Conservation (phyloP, 1,284 basidiomycete species). For the Leccinum pachyderme region DNA sequence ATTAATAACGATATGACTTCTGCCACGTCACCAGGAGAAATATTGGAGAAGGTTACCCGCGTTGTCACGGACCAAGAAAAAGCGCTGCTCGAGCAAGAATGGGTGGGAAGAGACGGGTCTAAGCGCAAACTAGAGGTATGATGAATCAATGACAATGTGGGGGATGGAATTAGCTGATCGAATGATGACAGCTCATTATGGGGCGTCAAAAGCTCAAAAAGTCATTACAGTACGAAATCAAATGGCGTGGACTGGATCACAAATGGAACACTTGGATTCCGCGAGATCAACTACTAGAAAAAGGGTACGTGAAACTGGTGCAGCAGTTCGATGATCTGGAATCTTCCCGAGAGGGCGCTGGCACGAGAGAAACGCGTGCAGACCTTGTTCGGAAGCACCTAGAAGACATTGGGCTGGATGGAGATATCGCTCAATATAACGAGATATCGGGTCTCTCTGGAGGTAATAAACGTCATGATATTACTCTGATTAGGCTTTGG, state of each 20-base stretch:
- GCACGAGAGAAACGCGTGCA: conserved; percentile 79
- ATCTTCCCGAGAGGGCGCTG: conserved; percentile 91
- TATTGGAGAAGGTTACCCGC: conserved; percentile 91
- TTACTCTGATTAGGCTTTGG: conserved; percentile 7
- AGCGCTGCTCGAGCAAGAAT: conserved; percentile 80
- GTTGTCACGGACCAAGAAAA: conserved; percentile 89
- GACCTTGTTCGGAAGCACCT: conserved; percentile 85
- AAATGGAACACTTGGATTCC: conserved; percentile 93
- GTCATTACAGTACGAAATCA: conserved; percentile 93
- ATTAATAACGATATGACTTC: conserved; percentile 14
- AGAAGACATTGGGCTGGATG: conserved; percentile 94
- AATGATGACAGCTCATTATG: conserved; percentile 69
- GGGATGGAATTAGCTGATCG: conserved; percentile 5
- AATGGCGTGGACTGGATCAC: conserved; percentile 95
- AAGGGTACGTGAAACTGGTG: conserved; percentile 88
- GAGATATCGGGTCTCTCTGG: conserved; percentile 90
- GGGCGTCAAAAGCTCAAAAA: conserved; percentile 99
- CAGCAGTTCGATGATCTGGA: conserved; percentile 98
- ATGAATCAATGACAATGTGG: conserved; percentile 13
- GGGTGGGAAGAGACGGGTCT: conserved; percentile 90
- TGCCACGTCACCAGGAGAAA: conserved; percentile 56
- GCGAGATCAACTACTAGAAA: conserved; percentile 84
- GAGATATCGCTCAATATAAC: conserved; percentile 96
- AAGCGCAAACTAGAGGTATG: conserved; percentile 86
- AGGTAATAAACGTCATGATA: conserved; percentile 42